These are phyloP conservation scores for Medicago ruthenica DNA, from an alignment of 306 rosid genomes.

Conservation along the genomic window DNA sequence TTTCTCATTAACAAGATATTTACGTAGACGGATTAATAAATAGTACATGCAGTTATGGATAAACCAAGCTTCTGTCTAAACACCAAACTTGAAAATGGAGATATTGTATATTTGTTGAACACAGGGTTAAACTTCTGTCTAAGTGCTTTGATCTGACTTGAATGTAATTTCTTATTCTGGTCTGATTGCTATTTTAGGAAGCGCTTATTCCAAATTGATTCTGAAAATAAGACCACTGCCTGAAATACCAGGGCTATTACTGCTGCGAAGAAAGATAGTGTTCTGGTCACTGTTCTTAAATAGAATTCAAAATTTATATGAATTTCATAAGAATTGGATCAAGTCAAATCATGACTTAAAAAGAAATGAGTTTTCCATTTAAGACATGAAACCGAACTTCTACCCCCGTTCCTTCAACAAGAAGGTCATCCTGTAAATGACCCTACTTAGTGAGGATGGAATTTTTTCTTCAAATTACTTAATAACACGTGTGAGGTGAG, in stretches of 20 bases:
- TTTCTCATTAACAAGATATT: slow-evolving; percentile 7
- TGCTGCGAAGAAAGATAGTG: neutral
- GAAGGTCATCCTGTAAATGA: neutral
- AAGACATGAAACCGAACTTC: neutral
- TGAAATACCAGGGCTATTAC: slow-evolving; percentile 1
- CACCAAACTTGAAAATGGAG: slow-evolving; percentile 23
- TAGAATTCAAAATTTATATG: slow-evolving; percentile 25
- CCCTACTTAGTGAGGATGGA: neutral
- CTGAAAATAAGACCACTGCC: neutral
- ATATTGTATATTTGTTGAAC: slow-evolving; percentile 20
- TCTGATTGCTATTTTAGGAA: slow-evolving; percentile 12
- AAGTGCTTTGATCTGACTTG: slow-evolving; percentile 14
- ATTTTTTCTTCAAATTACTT: too few relatives aligned
- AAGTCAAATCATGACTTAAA: neutral
- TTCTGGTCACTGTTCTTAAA: neutral
- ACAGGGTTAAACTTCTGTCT: neutral
- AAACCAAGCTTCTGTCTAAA: slow-evolving; percentile 15
- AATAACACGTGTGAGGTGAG: too few relatives aligned
- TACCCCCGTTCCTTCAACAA: neutral
- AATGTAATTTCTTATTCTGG: slow-evolving; percentile 9
- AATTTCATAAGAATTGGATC: slow-evolving; percentile 15
- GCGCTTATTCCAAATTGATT: slow-evolving; percentile 5
- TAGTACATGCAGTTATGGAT: neutral
- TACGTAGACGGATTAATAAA: slow-evolving; percentile 13
- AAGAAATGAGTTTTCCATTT: neutral